Conservation (phyloP, 140 eudicot species). For the Ambrosia hybrid region DNA sequence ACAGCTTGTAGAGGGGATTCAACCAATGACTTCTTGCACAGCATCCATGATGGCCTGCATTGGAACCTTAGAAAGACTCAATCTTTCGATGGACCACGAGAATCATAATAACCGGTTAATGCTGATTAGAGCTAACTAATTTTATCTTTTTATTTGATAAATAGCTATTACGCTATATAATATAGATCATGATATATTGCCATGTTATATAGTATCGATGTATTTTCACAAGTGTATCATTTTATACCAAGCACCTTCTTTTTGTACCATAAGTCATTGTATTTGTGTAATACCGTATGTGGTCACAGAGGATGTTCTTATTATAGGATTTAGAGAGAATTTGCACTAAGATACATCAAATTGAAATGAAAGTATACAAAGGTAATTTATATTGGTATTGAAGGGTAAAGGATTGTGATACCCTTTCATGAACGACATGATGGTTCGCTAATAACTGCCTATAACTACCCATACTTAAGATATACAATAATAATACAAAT, state of each 20-base stretch:
- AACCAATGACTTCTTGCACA: conserved; percentile 71
- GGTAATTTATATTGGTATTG: too few relatives aligned
- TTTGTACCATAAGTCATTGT: background rate
- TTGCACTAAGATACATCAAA: too few relatives aligned
- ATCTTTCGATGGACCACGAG: conserved; percentile 73
- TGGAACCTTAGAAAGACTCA: conserved; percentile 94
- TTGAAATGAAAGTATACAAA: too few relatives aligned
- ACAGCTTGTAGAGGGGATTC: conserved; percentile 83
- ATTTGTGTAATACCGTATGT: background rate
- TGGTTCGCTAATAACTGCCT: too few relatives aligned
- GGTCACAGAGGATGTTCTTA: too few relatives aligned
- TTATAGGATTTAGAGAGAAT: too few relatives aligned
- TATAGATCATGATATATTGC: background rate
- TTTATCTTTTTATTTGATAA: too few relatives aligned
- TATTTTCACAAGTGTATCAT: background rate
- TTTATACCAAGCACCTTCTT: background rate
- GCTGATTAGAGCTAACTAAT: background rate
- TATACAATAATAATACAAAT: too few relatives aligned
- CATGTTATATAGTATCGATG: background rate
- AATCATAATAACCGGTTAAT: conserved; percentile 22
- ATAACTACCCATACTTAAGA: too few relatives aligned
- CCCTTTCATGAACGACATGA: too few relatives aligned
- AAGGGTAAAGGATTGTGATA: too few relatives aligned
- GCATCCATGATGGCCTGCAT: conserved; percentile 85
- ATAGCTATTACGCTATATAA: background rate